Evolutionary conservation across 2,329 filamentous ascomycete genomes (phyloP), one percentile per base, ranked within the genome.

Genomic region (Calonectria henricotiae): DNA sequence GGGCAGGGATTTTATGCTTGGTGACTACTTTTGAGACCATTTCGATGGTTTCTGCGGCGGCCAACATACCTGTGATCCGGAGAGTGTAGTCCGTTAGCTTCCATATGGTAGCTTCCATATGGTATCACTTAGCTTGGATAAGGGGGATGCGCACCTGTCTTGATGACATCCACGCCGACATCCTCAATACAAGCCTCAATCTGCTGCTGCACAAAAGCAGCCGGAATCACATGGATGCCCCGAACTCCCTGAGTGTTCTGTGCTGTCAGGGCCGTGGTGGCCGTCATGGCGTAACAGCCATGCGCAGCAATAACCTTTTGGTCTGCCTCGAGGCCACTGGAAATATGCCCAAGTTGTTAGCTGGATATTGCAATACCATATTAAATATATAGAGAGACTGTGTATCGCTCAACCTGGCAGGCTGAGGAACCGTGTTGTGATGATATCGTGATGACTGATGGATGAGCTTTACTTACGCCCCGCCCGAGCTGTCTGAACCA

Each of bases 211-310:
- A 98, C 90, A 81, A 98, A 98, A 5, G 87, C 86, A 0, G 93
- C 86, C 0, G 96, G 96, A 8, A 93, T 89, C 67, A 92, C 85
- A 79, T 98, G 94, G 62, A 98, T 94, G 73, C 89, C 94, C 71
- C 90, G 87, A 15, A 98, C 95, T 5, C 94, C 94, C 64, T 89
- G 87, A 0, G 96, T 99, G 82, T 98, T 98, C 80, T 98, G 96
- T 17, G 94, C 95, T n/a, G 96, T 99, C 79, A 99, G 85, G 23
- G 96, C 96, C 15, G 96, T 97, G 11, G 96, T 98, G 25, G 95
- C 94, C 62, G 96, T 98, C 91, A 98, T 97, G 70, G 94, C 95
- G 86, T 98, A 98, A 84, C 94, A 96, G 70, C 93, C 92, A 88
- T 98, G 95, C 20, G 94, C 94, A 51, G 95, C 93, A 71, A 98